A percentile compares a stretch with the other conserved stretches of the same genome.
phyloP scores from a whole-genome alignment of 139 green algal genomes.

The Desmodesmus armatus region DNA sequence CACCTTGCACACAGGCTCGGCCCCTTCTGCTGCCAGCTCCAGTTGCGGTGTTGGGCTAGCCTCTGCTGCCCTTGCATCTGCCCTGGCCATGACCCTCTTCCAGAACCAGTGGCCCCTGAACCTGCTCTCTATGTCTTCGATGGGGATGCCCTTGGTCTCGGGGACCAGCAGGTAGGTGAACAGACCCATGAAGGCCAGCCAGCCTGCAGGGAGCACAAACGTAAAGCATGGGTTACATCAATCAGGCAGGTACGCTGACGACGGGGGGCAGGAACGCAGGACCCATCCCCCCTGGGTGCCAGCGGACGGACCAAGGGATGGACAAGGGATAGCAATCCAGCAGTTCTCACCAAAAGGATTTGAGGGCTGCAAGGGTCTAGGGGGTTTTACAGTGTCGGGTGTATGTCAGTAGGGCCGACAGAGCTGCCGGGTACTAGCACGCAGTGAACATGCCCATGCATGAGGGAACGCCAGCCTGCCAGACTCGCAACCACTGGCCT shows the following conservation, averaged over 20 bases:
- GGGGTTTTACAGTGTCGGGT: too few species aligned
- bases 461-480: too few species aligned
- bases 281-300: too few species aligned
- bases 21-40: not conserved
- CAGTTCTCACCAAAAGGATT: too few species aligned
- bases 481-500: too few species aligned
- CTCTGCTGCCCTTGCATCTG: not conserved
- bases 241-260: too few species aligned
- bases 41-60: not conserved
- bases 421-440: too few species aligned
- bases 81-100: slow-evolving; percentile 15
- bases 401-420: too few species aligned
- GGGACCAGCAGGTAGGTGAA: slow-evolving; percentile 73
- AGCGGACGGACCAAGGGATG: not conserved
- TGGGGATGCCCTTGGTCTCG: slow-evolving; percentile 66
- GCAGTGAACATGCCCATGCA: too few species aligned
- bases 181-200: slow-evolving; percentile 71
- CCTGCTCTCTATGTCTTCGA: slow-evolving; percentile 25
- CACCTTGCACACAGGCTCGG: not conserved
- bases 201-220: slow-evolving; percentile 45
- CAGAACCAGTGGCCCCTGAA: slow-evolving; percentile 19
- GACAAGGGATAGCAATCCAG: too few species aligned
- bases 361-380: too few species aligned
- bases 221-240: not conserved
- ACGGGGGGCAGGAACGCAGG: too few species aligned